Evolutionary conservation across 768 basidiomycete species (phyloP), one percentile per base, ranked within the genome.

Genomic region (Hygrophorus pudorinus): DNA sequence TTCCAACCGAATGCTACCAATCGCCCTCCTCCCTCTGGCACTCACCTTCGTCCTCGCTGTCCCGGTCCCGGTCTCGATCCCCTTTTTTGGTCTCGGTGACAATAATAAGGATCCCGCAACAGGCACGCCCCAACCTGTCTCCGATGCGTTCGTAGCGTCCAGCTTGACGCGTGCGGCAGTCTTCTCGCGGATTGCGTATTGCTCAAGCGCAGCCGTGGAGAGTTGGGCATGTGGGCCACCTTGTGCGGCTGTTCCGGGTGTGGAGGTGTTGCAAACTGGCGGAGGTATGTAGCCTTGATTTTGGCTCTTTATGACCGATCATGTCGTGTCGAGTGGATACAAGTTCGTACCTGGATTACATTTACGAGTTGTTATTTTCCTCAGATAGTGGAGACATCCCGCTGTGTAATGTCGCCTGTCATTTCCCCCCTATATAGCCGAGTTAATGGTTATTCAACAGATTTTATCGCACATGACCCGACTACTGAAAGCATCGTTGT

Each of bases 101-200:
- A n/a, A n/a, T n/a, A 24, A 24, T 24, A 24, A 24, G 3, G 24
- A 24, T 24, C 24, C 24, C 4, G 24, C 24, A 7, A 24, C 24
- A 3, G 24, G 24, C 24, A 24, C 24, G 24, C 24, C 24, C 7
- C 4, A 24, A 7, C 24, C 24, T 7, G 24, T 24, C 24, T 24
- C 24, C 24, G 7, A 7, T 24, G 3, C 24, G 24, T 24, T 24
- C 24, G 24, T 24, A 7, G 24, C 3, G 24, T 24, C 24, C 24
- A 24, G 7, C 24, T 24, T 24, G 24, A 24, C 24, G 14, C 59
- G 63, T 4, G 62, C 66, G 6, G 65, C 65, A 6, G 51, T 56
- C 21, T 69, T 69, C 51, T 46, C 51, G 8, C 65, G 63, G 2
- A 57, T 63, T 18, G 65, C 59, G 30, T 71, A 69, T 49, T 71